A percentile compares a stretch with the other conserved stretches of the same genome.
phyloP scores from a whole-genome alignment of 2,329 filamentous ascomycete genomes.

The Domatiomyces globalis region DNA sequence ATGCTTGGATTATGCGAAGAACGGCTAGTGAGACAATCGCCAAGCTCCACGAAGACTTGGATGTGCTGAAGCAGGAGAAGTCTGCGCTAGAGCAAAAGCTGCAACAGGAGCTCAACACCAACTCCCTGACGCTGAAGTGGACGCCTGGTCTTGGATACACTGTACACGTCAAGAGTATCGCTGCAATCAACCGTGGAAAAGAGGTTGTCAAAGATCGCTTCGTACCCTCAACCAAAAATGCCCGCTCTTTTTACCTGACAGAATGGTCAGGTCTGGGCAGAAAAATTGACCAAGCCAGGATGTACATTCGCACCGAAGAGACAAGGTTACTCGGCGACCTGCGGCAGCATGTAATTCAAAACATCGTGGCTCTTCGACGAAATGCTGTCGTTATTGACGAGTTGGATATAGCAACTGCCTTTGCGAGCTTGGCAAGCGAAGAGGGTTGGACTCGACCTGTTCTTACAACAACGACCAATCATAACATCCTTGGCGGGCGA shows the following conservation, averaged over 20 bases:
- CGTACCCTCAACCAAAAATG: constrained; percentile 68
- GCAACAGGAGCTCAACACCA: constrained; percentile 44
- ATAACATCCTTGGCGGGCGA: constrained; percentile 70
- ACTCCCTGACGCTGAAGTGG: constrained; percentile 67
- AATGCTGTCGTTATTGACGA: constrained; percentile 90
- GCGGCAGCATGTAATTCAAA: constrained; percentile 61
- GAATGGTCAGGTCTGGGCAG: constrained; percentile 75
- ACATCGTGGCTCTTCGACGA: constrained; percentile 70
- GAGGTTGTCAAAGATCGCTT: constrained; percentile 34
- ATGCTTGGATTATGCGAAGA: constrained; percentile 50
- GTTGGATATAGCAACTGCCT: constrained; percentile 77
- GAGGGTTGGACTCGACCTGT: constrained; percentile 59
- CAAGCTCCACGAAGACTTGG: constrained; percentile 54
- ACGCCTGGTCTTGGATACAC: constrained; percentile 77
- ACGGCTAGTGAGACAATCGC: constrained; percentile 53
- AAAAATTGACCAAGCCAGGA: constrained; percentile 60
- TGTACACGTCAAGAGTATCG: constrained; percentile 56
- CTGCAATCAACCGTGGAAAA: constrained; percentile 45
- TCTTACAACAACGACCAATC: constrained; percentile 49
- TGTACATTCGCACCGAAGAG: constrained; percentile 72
- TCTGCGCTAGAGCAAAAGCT: constrained; percentile 45
- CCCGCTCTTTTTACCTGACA: constrained; percentile 67
- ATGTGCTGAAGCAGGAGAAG: constrained; percentile 47
- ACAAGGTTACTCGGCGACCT: constrained; percentile 62
- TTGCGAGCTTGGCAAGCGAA: constrained; percentile 64